Evolutionary conservation across 345 rosid genomes (phyloP), one percentile per base, ranked within the genome.

Genomic region (Limnanthes douglasii): DNA sequence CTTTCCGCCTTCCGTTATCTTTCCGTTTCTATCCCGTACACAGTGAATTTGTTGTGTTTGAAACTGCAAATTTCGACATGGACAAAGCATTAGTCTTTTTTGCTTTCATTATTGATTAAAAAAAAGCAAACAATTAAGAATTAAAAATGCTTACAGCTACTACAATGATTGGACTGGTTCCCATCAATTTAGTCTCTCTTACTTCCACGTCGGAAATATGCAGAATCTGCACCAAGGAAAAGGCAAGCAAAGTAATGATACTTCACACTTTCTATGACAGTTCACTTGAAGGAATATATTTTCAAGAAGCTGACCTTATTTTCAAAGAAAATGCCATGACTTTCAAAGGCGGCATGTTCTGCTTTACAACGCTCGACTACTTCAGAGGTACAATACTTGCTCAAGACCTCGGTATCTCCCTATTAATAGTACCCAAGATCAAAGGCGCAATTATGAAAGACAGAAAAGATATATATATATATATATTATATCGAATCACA

Each of bases 161-260:
- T 14, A 81, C 54, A 44, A 92, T 85, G 43, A 68, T 40, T 0
- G 99, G 99, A 5, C 74, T 60, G 31, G 50, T 68, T 60, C 93
- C 99, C 94, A 92, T 71, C 93, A 85, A 80, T 70, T 81, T 92
- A 34, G 70, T 81, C 50, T 92, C 94, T 50, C 64, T 53, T 18
- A 92, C 76, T 41, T 85, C 93, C 33, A 85, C 83, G 0, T 81
- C 99, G 16, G 94, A 85, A 50, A 81, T 45, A 56, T 85, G 96
- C 31, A 92, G 73, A 65, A 85, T 71, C 99, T 85, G 74, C 50
- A 54, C 31, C 35, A 31, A 11, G 6, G 15, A 21, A 45, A 17
- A 34, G 38, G 24, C 21, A 38, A 31, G 28, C 14, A 25, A 45
- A 27, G 11, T 5, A 26, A 26, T 2, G 2, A 26, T 12, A 26